These are phyloP conservation scores for Dicorynia guianensis DNA, from an alignment of 306 rosid genomes.

Conservation along the genomic window DNA sequence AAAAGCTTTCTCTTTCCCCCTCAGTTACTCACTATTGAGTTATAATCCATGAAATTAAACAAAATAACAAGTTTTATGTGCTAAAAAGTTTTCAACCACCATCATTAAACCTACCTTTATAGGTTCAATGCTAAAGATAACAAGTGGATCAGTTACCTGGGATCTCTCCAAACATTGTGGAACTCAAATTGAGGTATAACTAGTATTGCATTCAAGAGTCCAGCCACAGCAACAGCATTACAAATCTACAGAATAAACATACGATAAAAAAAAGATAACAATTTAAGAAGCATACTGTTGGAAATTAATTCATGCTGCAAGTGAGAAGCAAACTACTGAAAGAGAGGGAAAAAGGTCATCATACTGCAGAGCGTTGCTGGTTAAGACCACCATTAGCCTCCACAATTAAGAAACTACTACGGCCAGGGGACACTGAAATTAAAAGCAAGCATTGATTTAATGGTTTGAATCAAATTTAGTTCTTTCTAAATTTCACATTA, in stretches of 20 bases:
- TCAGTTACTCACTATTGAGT: slow-evolving; percentile 10
- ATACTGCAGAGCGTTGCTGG: slow-evolving; percentile 95
- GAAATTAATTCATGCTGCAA: slow-evolving; percentile 13
- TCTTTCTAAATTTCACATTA: slow-evolving; percentile 25
- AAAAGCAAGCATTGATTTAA: slow-evolving; percentile 26
- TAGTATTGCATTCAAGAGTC: slow-evolving; percentile 82
- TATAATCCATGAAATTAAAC: slow-evolving; percentile 21
- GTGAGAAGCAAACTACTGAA: slow-evolving; percentile 10
- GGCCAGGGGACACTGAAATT: slow-evolving; percentile 67
- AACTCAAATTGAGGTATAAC: slow-evolving; percentile 90
- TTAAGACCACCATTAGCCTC: slow-evolving; percentile 99
- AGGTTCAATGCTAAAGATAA: slow-evolving; percentile 23
- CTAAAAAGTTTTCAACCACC: slow-evolving; percentile 1
- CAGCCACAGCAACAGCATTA: slow-evolving; percentile 98
- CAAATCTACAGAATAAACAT: slow-evolving; percentile 65
- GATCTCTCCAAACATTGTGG: slow-evolving; percentile 93
- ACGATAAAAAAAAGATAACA: slow-evolving; percentile 21
- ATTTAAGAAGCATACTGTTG: slow-evolving; percentile 12
- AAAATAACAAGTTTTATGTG: not conserved
- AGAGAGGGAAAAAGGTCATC: slow-evolving; percentile 24
- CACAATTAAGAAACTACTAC: slow-evolving; percentile 78
- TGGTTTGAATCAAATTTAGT: not conserved
- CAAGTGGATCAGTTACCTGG: slow-evolving; percentile 61
- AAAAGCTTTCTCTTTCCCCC: slow-evolving; percentile 1
- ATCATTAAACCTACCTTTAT: slow-evolving; percentile 21